Conservation (phyloP, 2,329 filamentous ascomycete genomes). For the Mycogone perniciosa region DNA sequence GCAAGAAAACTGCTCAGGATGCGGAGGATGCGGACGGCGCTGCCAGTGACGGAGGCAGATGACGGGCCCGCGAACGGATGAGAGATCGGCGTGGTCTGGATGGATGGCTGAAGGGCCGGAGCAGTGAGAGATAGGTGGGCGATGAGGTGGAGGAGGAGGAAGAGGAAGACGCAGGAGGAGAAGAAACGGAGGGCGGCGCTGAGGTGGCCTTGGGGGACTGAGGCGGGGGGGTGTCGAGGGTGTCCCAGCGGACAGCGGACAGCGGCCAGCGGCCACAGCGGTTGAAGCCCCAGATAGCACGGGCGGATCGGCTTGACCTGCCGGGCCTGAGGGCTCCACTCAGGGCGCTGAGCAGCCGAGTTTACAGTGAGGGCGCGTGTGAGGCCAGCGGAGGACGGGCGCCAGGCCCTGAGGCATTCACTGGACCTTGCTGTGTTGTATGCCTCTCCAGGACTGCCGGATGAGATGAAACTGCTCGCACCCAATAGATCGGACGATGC, state of each 20-base stretch:
- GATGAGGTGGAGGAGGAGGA: not conserved
- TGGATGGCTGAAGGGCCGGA: not conserved
- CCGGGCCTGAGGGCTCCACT: conserved; percentile 14
- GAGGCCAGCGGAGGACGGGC: not conserved
- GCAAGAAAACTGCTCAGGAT: not conserved
- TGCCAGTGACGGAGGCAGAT: not conserved
- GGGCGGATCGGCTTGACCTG: conserved; percentile 18
- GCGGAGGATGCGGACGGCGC: not conserved
- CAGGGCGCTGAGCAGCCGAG: conserved; percentile 9
- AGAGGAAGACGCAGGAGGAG: conserved; percentile 11
- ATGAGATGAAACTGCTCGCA: too few species aligned
- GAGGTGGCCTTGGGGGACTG: conserved; percentile 5
- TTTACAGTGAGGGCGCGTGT: not conserved
- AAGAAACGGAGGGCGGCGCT: conserved; percentile 5
- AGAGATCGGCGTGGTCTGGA: not conserved
- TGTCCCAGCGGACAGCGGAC: conserved; percentile 6
- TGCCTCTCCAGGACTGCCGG: too few species aligned
- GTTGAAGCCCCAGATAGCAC: conserved; percentile 12
- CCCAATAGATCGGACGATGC: too few species aligned
- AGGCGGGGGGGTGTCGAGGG: conserved; percentile 11
- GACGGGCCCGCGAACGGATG: not conserved
- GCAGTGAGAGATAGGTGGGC: not conserved
- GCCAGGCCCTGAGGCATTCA: too few species aligned
- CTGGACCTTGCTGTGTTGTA: too few species aligned
- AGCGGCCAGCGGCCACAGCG: conserved; percentile 13